Percentiles rank a stretch among this genome's conserved stretches.
phyloP scores from a whole-genome alignment of 2,329 filamentous ascomycete species.

The Cryphonectria radicalis region DNA sequence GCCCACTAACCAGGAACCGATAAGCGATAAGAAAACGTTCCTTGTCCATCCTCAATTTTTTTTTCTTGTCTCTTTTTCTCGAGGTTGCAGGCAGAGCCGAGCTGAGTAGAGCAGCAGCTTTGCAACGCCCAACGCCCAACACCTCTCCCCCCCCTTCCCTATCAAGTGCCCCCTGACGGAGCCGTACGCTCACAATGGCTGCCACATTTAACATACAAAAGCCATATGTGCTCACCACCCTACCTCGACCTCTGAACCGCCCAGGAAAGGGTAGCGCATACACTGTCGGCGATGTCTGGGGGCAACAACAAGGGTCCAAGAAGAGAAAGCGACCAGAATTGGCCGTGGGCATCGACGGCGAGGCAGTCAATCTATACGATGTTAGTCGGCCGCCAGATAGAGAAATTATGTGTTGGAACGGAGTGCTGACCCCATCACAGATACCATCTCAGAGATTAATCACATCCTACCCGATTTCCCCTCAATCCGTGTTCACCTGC shows the following conservation, averaged over 20 bases:
- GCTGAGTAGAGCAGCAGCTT: slow-evolving; percentile 2
- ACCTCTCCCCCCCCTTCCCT: neutral
- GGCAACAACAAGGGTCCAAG: slow-evolving; percentile 60
- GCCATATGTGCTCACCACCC: slow-evolving; percentile 65
- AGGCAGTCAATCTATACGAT: slow-evolving; percentile 69
- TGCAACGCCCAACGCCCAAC: neutral
- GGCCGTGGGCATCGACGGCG: slow-evolving; percentile 65
- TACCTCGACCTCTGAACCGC: slow-evolving; percentile 62
- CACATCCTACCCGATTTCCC: slow-evolving; percentile 69
- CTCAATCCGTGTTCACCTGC: slow-evolving; percentile 67
- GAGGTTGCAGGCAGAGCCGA: neutral
- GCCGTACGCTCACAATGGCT: slow-evolving; percentile 48
- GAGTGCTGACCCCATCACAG: slow-evolving; percentile 45
- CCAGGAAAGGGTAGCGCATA: slow-evolving; percentile 49
- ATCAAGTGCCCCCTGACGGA: neutral
- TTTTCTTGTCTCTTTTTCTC: neutral
- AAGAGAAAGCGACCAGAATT: slow-evolving; percentile 68
- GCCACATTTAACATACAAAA: slow-evolving; percentile 65
- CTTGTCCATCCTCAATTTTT: slow-evolving; percentile 27
- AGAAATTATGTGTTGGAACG: neutral
- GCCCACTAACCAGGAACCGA: slow-evolving; percentile 18
- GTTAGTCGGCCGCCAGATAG: slow-evolving; percentile 44
- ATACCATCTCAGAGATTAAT: slow-evolving; percentile 64
- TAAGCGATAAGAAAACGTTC: slow-evolving; percentile 28
- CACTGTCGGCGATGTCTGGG: slow-evolving; percentile 64